Conservation (phyloP, 495 filamentous ascomycete species). For the Jackrogersella multiformis region DNA sequence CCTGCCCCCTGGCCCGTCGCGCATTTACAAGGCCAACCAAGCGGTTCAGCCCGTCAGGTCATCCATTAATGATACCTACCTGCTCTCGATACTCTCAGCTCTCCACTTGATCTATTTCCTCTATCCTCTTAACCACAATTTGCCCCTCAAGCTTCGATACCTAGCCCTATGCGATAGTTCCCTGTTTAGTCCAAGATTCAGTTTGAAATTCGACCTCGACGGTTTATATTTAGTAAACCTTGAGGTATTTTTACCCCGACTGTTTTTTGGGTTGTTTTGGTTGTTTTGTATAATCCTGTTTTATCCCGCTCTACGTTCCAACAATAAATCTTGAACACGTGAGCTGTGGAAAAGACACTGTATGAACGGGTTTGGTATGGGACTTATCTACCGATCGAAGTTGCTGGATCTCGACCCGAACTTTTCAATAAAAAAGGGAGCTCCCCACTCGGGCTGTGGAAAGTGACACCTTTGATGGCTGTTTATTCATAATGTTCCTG, state of each 20-base stretch:
- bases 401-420: conserved; percentile 17
- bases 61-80: background rate
- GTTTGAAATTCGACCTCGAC: conserved; percentile 5
- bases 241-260: background rate
- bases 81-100: conserved; percentile 18
- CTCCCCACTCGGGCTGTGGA: conserved; percentile 21
- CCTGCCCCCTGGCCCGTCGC: conserved; percentile 22
- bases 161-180: conserved; percentile 8
- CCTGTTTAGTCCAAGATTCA: background rate
- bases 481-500: conserved; percentile 53
- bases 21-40: conserved; percentile 30
- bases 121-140: conserved; percentile 15
- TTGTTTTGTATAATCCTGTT: no score
- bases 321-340: background rate
- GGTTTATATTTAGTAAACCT: background rate
- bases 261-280: background rate
- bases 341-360: conserved; percentile 12
- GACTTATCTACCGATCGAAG: conserved; percentile 20
- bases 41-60: conserved; percentile 34
- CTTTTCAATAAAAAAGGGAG: conserved; percentile 15
- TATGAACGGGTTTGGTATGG: conserved; percentile 13
- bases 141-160: conserved; percentile 9
- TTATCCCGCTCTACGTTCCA: background rate
- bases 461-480: conserved; percentile 31
- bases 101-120: conserved; percentile 38